Evolutionary conservation across 192 early-diverging fungal species (phyloP), one percentile per base, ranked within the genome.

Genomic region (Coemansia sp.): DNA sequence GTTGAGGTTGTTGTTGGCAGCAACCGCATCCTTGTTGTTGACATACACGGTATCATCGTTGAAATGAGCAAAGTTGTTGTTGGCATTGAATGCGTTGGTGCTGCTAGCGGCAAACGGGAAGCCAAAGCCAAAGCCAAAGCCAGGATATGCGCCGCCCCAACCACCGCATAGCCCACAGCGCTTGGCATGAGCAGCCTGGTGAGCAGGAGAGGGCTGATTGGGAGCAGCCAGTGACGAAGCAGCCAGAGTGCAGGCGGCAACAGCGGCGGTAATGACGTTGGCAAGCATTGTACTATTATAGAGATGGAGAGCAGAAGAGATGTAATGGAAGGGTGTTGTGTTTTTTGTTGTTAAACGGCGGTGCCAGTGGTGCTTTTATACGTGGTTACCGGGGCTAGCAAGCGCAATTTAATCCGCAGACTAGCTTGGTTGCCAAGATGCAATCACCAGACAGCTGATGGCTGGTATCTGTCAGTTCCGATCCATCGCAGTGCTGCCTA

Each of bases 51-150:
- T 43, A n/a, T 43, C 14, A 5, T 43, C 42, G 42, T 43, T 43
- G 42, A n/a, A 43, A 19, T 19, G 20, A 7, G 42, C 9, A 19
- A 8, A 8, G 42, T 43, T 43, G 42, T 19, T 19, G 42, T 43
- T n/a, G 14, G 49, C 12, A 35, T 51, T 36, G 3, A 51, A 8
- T 15, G 49, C 49, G 36, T 51, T 51, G 49, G 49, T 51, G 36
- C 16, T 15, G 6, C 49, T 51, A 18, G 30, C 16, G 14, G 49
- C 49, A 51, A 36, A 51, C 14, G 49, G 49, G 18, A 51, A 50
- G 20, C 48, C 2, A 14, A 15, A 15, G 18, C 49, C 15, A 14
- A 15, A 12, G 28, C 49, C 49, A 11, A n/a, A 51, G 49, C 49
- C 49, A 11, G 19, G 19, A 43, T 43, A n/a, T n/a, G n/a, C n/a